Evolutionary conservation across 2,329 filamentous ascomycete species (phyloP).

Genomic region (Nigrospora oryzae): DNA sequence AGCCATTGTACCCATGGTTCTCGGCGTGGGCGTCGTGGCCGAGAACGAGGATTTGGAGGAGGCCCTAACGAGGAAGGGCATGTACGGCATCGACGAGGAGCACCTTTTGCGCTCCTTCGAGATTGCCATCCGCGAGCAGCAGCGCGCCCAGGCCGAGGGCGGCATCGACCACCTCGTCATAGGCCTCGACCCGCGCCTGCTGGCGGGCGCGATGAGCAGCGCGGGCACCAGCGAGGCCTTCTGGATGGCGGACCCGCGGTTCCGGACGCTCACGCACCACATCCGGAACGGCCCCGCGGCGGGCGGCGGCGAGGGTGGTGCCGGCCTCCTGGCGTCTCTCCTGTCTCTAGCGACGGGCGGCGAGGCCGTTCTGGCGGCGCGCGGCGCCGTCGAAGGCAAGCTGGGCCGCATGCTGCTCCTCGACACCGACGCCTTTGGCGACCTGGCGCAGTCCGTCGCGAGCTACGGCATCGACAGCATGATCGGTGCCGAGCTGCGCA

Average conservation of each 20-base stretch:
- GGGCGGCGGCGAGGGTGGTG: too few relatives aligned
- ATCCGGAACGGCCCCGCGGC: background rate
- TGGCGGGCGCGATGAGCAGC: slow-evolving; percentile 1
- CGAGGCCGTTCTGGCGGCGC: too few relatives aligned
- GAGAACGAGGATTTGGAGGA: slow-evolving; percentile 12
- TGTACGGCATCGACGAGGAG: slow-evolving; percentile 21
- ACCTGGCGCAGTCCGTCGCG: too few relatives aligned
- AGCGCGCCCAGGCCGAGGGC: background rate
- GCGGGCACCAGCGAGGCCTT: background rate
- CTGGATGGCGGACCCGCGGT: background rate
- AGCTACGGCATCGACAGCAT: too few relatives aligned
- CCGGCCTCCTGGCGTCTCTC: too few relatives aligned
- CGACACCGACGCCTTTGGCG: too few relatives aligned
- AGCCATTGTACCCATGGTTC: slow-evolving; percentile 10
- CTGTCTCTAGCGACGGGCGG: too few relatives aligned
- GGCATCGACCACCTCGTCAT: slow-evolving; percentile 7
- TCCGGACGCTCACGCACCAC: background rate
- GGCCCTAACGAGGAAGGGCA: slow-evolving; percentile 14
- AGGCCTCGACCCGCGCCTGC: too few relatives aligned
- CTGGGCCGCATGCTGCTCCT: too few relatives aligned
- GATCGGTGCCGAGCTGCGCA: too few relatives aligned
- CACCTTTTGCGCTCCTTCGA: slow-evolving; percentile 15
- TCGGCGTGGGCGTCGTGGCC: slow-evolving; percentile 12
- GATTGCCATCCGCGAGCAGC: slow-evolving; percentile 12
- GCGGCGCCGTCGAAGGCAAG: background rate